These are phyloP conservation scores for Coemansia reversa DNA, from an alignment of 192 early-diverging fungal species.

Conservation along the genomic window DNA sequence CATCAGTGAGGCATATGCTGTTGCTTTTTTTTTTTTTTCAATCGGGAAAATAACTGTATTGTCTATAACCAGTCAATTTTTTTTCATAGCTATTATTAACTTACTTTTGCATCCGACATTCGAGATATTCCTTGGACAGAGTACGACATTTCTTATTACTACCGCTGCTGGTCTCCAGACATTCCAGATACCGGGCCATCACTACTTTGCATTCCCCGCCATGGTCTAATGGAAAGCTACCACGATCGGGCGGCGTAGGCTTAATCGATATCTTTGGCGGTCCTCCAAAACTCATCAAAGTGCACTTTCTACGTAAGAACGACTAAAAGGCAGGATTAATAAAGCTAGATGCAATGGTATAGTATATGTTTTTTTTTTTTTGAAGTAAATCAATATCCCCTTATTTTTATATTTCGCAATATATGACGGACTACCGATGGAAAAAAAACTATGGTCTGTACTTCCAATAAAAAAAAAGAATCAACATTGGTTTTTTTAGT, in stretches of 20 bases:
- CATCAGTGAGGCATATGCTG: background rate
- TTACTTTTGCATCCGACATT: conserved; percentile 87
- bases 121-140: conserved; percentile 76
- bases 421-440: background rate
- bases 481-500: conserved; percentile 8
- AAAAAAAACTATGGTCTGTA: conserved; percentile 10
- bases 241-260: conserved; percentile 76
- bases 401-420: background rate
- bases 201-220: conserved; percentile 77
- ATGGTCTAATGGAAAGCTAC: conserved; percentile 90
- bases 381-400: background rate
- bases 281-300: conserved; percentile 71
- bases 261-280: conserved; percentile 66
- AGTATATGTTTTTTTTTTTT: too few relatives aligned
- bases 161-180: conserved; percentile 70
- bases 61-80: background rate
- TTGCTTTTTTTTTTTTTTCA: too few relatives aligned
- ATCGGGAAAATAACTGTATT: too few relatives aligned
- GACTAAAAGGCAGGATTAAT: too few relatives aligned
- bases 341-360: too few relatives aligned
- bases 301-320: background rate
- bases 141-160: conserved; percentile 69
- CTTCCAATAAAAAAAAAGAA: conserved; percentile 3
- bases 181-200: conserved; percentile 80
- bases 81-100: background rate